A percentile compares a stretch with the other conserved stretches of the same genome.
Conservation (phyloP, 805 yeast species). For the Saccharomycopsis schoenii region DNA sequence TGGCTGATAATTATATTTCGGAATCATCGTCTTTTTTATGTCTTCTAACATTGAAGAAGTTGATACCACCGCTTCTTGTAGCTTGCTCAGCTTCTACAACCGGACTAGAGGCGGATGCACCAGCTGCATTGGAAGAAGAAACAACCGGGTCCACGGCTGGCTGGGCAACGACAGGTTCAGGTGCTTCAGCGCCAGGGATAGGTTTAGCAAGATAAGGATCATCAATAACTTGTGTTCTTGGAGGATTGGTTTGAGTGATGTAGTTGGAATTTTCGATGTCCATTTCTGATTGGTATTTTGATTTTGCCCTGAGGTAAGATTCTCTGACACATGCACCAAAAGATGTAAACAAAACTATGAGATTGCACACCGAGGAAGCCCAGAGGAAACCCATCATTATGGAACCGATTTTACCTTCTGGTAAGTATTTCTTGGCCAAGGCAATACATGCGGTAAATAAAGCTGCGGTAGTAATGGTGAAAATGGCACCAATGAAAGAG, state of each 20-base stretch:
- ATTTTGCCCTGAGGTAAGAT: constrained; percentile 15
- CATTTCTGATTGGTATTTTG: neutral
- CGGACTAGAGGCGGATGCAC: neutral
- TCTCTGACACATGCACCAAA: constrained; percentile 30
- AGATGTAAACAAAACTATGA: constrained; percentile 41
- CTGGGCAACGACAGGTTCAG: neutral
- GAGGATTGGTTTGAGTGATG: constrained; percentile 1
- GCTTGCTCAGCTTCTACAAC: constrained; percentile 2
- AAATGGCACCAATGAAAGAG: constrained; percentile 8
- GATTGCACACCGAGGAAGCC: constrained; percentile 52
- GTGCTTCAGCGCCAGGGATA: constrained; percentile 1
- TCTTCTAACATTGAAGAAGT: constrained; percentile 16
- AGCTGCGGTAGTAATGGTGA: constrained; percentile 14
- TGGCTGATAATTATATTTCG: neutral
- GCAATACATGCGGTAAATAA: constrained; percentile 31
- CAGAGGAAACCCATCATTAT: constrained; percentile 54
- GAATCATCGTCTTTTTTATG: constrained; percentile 16
- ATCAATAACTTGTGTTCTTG: constrained; percentile 1
- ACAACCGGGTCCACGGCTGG: constrained; percentile 13
- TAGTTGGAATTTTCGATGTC: constrained; percentile 1
- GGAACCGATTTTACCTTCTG: constrained; percentile 43
- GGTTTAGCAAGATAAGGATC: constrained; percentile 5
- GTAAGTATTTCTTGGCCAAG: constrained; percentile 65
- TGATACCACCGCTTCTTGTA: constrained; percentile 14
- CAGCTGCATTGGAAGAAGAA: constrained; percentile 3